These are phyloP conservation scores for Trichoderma sp. DNA, from an alignment of 2,329 filamentous ascomycete genomes.

Conservation along the genomic window DNA sequence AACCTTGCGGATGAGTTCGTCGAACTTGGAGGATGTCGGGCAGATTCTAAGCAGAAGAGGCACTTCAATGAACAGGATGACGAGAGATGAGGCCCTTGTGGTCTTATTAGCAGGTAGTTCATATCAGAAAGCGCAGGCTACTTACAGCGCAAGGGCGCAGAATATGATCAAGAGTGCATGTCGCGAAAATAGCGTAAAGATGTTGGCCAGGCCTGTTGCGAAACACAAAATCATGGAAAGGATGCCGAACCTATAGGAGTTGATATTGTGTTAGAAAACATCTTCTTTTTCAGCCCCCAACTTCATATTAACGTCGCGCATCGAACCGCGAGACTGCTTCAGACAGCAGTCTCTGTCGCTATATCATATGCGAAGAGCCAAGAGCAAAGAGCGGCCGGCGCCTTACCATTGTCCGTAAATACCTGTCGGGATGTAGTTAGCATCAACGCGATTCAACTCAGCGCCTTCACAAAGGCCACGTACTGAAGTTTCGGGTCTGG, in stretches of 20 bases:
- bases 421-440: conserved; percentile 53
- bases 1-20: conserved; percentile 85
- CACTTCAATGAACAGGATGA: conserved; percentile 86
- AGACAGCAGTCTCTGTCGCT: neutral
- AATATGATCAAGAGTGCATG: conserved; percentile 52
- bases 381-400: neutral
- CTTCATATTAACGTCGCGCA: neutral
- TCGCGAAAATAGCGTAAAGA: conserved; percentile 57
- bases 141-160: conserved; percentile 59
- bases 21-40: conserved; percentile 89
- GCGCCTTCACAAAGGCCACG: conserved; percentile 39
- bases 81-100: conserved; percentile 66
- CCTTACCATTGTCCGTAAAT: conserved; percentile 78
- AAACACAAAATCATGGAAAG: conserved; percentile 72
- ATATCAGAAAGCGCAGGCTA: conserved; percentile 25
- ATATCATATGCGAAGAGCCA: neutral
- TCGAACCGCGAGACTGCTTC: neutral
- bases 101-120: conserved; percentile 7
- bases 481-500: conserved; percentile 75
- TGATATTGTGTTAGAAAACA: neutral
- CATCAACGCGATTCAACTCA: conserved; percentile 16
- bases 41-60: conserved; percentile 96
- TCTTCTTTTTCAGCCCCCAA: neutral
- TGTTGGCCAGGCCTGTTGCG: conserved; percentile 69
- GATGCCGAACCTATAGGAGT: conserved; percentile 64